phyloP scores from a whole-genome alignment of 441 rosid species.

The Croton laevigatus region DNA sequence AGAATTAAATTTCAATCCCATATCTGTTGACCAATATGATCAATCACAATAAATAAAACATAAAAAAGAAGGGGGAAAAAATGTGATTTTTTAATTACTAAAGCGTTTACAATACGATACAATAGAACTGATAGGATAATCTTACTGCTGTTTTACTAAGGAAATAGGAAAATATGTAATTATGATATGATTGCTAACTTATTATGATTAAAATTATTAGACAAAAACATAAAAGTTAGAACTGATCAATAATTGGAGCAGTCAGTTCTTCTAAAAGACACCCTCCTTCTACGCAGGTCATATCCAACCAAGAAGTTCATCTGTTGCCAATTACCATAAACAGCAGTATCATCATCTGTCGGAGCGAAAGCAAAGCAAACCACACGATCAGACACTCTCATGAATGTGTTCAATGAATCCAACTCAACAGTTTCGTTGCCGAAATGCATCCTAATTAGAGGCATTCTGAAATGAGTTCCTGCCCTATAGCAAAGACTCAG shows the following conservation, averaged over 20 bases:
- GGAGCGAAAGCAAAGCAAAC: constrained; percentile 6
- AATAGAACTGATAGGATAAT: not conserved
- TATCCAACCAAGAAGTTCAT: constrained; percentile 14
- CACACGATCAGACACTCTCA: not conserved
- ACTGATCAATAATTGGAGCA: not conserved
- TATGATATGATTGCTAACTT: not conserved
- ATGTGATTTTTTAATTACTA: not conserved
- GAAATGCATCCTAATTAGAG: not conserved
- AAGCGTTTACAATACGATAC: not conserved
- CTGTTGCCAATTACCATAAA: constrained; percentile 10
- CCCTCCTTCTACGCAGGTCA: not conserved
- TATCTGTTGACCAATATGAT: not conserved
- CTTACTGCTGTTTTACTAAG: no score
- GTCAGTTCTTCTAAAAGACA: constrained; percentile 13
- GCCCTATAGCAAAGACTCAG: not conserved
- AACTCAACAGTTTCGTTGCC: not conserved
- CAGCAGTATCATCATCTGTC: not conserved
- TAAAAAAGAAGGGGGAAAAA: no score
- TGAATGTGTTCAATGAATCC: not conserved
- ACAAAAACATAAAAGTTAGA: not conserved
- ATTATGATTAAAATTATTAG: not conserved
- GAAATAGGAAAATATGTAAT: no score
- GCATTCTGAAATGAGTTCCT: not conserved
- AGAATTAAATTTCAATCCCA: not conserved
- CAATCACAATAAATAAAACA: no score